phyloP scores from a whole-genome alignment of 169 alveolate genomes.

The Cryptosporidium tyzzeri region DNA sequence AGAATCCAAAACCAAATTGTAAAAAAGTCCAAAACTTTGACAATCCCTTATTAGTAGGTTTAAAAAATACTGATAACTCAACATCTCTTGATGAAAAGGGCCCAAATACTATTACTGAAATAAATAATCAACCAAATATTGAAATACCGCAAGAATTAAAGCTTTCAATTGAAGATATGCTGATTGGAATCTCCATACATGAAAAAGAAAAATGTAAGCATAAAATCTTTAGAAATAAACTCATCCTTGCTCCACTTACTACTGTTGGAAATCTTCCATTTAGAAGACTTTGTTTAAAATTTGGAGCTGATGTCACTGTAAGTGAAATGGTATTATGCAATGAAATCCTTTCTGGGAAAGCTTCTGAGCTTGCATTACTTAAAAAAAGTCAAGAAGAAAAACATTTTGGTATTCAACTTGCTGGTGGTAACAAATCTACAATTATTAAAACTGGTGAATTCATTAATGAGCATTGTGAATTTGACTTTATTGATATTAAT shows the following conservation, averaged over 20 bases:
- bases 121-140: background rate
- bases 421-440: slow-evolving; percentile 78
- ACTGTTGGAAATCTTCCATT: slow-evolving; percentile 85
- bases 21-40: background rate
- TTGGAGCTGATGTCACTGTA: slow-evolving; percentile 75
- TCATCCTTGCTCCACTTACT: slow-evolving; percentile 83
- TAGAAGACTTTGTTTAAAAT: slow-evolving; percentile 79
- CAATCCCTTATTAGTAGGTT: background rate
- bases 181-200: background rate
- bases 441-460: slow-evolving; percentile 78
- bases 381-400: slow-evolving; percentile 82
- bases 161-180: background rate
- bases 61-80: background rate
- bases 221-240: slow-evolving; percentile 17
- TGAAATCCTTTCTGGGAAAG: slow-evolving; percentile 82
- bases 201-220: slow-evolving; percentile 3
- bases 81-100: background rate
- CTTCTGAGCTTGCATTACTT: slow-evolving; percentile 85
- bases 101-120: background rate
- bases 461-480: slow-evolving; percentile 71
- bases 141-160: background rate
- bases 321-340: slow-evolving; percentile 87
- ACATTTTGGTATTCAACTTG: slow-evolving; percentile 87
- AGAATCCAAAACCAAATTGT: background rate
- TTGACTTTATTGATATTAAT: slow-evolving; percentile 84